A percentile compares a stretch with the other conserved stretches of the same genome.
These are phyloP conservation scores for Trichoderma lentiforme DNA, from an alignment of 2,329 filamentous ascomycete species.

Conservation along the genomic window DNA sequence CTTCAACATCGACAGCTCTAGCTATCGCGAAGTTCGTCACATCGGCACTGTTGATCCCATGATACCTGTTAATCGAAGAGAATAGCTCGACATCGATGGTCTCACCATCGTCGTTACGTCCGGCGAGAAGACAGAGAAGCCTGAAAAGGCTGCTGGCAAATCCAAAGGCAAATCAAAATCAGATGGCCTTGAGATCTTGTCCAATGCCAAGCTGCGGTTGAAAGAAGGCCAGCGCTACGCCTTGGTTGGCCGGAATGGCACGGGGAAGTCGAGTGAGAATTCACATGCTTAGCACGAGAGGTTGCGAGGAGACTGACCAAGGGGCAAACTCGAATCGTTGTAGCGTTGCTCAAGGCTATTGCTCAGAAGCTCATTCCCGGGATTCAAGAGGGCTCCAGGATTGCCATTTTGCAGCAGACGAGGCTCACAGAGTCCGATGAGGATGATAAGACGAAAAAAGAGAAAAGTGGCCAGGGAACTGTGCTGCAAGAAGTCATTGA, in stretches of 20 bases:
- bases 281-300: not conserved
- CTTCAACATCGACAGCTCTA: constrained; percentile 57
- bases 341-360: constrained; percentile 70
- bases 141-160: constrained; percentile 41
- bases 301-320: not conserved
- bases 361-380: constrained; percentile 76
- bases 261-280: constrained; percentile 71
- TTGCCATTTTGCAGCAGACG: constrained; percentile 69
- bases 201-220: constrained; percentile 65
- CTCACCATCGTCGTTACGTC: constrained; percentile 65
- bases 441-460: constrained; percentile 19
- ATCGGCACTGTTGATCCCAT: not conserved
- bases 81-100: constrained; percentile 66
- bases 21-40: constrained; percentile 51
- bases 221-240: constrained; percentile 75
- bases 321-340: not conserved
- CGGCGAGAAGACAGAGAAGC: constrained; percentile 26
- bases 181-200: constrained; percentile 63
- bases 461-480: constrained; percentile 28
- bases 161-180: constrained; percentile 45
- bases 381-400: constrained; percentile 61
- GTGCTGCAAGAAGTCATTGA: constrained; percentile 69
- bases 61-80: not conserved
- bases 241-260: constrained; percentile 75
- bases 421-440: constrained; percentile 34